phyloP scores from a whole-genome alignment of 345 rosid species.

The Sisymbrium altissimum region DNA sequence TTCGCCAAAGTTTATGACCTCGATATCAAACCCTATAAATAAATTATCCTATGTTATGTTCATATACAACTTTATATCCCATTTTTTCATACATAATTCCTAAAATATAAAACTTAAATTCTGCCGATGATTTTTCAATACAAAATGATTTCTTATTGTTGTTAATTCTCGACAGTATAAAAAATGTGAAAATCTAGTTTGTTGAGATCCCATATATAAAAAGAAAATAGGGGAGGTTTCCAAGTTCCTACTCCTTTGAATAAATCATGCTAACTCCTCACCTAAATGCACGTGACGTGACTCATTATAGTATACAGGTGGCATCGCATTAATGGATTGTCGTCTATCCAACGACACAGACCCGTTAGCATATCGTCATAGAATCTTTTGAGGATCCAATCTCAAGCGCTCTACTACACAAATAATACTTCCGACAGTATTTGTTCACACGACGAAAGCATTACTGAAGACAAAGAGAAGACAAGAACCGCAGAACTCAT shows the following conservation, averaged over 20 bases:
- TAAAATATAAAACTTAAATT: neutral
- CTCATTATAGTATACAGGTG: slow-evolving; percentile 8
- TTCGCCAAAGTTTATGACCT: no score
- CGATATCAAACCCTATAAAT: neutral
- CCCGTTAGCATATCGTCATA: slow-evolving; percentile 17
- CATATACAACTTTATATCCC: neutral
- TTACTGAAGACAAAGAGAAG: slow-evolving; percentile 21
- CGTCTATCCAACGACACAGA: slow-evolving; percentile 31
- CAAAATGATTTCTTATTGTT: no score
- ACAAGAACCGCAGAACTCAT: slow-evolving; percentile 26
- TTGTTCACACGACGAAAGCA: slow-evolving; percentile 32
- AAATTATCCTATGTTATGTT: neutral
- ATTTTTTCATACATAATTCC: neutral
- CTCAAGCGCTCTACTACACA: neutral
- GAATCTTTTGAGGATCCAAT: slow-evolving; percentile 9
- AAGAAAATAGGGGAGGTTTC: slow-evolving; percentile 7
- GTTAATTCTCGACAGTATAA: neutral
- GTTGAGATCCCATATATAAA: neutral
- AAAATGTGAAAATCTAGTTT: slow-evolving; percentile 1
- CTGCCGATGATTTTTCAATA: neutral
- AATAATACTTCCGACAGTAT: slow-evolving; percentile 20
- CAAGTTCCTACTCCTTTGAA: neutral
- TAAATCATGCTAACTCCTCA: slow-evolving; percentile 8
- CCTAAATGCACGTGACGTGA: slow-evolving; percentile 28
- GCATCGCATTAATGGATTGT: slow-evolving; percentile 23